Evolutionary conservation across 139 green algal species (phyloP), one percentile per base, ranked within the genome.

Genomic region (Ettlia oleoabundans): DNA sequence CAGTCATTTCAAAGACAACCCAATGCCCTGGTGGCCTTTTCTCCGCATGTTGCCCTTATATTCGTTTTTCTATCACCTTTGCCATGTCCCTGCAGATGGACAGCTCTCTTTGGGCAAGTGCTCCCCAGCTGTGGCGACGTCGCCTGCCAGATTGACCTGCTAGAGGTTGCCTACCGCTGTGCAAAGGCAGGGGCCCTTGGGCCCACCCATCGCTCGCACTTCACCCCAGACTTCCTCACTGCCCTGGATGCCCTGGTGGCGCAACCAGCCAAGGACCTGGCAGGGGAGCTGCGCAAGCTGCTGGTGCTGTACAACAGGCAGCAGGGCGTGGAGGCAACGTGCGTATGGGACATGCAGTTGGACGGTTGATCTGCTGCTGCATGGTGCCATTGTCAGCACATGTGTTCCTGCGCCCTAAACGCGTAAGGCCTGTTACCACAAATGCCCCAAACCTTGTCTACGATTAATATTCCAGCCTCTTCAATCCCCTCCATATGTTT

Each of bases 101-200:
- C n/a, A 10, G 28, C 70, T 5, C 33, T 80, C 21, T 78, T 80
- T 52, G 35, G 73, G 13, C 24, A 24, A 10, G 30, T 81, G 75
- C 75, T 81, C n/a, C 28, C 38, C n/a, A 47, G 8, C 61, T 81
- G 75, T 21, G 75, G 75, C 5, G 75, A 81, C 32, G 75, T 72
- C 33, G 30, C 10, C 28, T 21, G 3, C 1, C 68, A 84, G 80
- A 61, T 84, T 8, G 80, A 84, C 40, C 33, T 84, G 5, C 32
- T 84, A n/a, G 80, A 84, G 40, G 58, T 63, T 7, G 24, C 64
- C 21, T 84, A 79, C 80, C 68, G 80, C 21, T 73, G 52, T 35
- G 51, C 51, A 37, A 35, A 52, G 22, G 65, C 35, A 22, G 32
- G 37, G 15, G 65, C 64, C 3, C 77, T 82, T 41, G 63, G 58